phyloP scores from a whole-genome alignment of 768 basidiomycete species.

The Suillus americanus region DNA sequence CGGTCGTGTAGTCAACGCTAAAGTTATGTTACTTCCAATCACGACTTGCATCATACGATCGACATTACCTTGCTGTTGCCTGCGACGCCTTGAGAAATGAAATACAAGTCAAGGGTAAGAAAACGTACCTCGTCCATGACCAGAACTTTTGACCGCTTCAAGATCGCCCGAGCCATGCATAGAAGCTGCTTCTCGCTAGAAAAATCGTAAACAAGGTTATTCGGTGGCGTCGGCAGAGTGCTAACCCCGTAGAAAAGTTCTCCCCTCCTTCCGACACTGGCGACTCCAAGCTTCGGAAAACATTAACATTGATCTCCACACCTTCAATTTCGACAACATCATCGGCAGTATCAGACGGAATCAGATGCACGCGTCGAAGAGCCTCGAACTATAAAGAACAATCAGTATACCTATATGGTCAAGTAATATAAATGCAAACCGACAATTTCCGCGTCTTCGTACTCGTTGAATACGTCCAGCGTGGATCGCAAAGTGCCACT shows the following conservation, averaged over 20 bases:
- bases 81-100: conserved; percentile 23
- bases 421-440: conserved; percentile 21
- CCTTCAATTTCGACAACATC: conserved; percentile 38
- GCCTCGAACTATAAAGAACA: conserved; percentile 66
- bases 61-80: conserved; percentile 66
- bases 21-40: conserved; percentile 3
- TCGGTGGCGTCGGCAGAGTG: conserved; percentile 8
- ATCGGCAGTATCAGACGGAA: conserved; percentile 53
- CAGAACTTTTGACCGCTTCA: conserved; percentile 73
- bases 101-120: neutral
- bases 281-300: conserved; percentile 76
- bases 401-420: neutral
- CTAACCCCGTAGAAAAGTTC: conserved; percentile 83
- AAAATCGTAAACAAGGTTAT: conserved; percentile 12
- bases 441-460: conserved; percentile 81
- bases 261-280: conserved; percentile 82
- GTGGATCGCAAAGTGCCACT: conserved; percentile 81
- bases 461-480: conserved; percentile 85
- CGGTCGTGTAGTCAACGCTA: conserved; percentile 83
- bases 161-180: conserved; percentile 85
- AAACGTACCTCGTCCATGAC: conserved; percentile 79
- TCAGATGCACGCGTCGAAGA: conserved; percentile 80
- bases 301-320: conserved; percentile 63
- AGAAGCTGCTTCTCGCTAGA: conserved; percentile 78
- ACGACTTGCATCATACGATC: neutral